phyloP scores from a whole-genome alignment of 148 eudicot genomes.

The Selenicereus undatus region DNA sequence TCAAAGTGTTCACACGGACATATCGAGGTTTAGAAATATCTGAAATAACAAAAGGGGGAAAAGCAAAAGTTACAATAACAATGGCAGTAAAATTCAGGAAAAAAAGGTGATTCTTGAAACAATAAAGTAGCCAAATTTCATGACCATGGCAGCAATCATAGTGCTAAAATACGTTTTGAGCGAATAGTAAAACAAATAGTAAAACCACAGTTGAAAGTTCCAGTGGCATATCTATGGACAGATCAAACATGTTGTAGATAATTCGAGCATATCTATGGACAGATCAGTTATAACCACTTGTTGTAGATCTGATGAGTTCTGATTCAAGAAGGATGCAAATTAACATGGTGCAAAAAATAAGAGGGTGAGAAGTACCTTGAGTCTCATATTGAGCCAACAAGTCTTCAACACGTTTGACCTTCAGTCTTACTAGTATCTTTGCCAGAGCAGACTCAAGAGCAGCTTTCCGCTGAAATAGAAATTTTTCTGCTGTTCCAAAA shows the following conservation, averaged over 20 bases:
- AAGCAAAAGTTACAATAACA: neutral
- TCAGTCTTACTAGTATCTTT: constrained; percentile 49
- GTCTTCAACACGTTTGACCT: constrained; percentile 60
- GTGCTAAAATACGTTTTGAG: neutral
- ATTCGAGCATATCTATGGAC: neutral
- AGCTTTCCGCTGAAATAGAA: constrained; percentile 52
- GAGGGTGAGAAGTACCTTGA: constrained; percentile 39
- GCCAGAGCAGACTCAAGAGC: constrained; percentile 76
- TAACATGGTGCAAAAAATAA: neutral
- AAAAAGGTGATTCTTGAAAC: neutral
- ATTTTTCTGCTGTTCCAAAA: constrained; percentile 78
- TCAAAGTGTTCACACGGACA: constrained; percentile 94
- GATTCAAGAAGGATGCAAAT: neutral
- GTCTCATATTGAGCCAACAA: constrained; percentile 47
- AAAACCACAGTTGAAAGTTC: neutral
- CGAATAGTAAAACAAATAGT: too few species aligned
- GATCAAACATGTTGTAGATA: too few species aligned
- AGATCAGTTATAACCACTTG: neutral
- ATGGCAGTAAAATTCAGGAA: too few species aligned
- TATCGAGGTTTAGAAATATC: constrained; percentile 77
- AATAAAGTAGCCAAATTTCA: neutral
- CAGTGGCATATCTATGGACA: neutral
- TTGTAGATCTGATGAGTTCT: neutral
- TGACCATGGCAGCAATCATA: neutral
- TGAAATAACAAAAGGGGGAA: constrained; percentile 27